Base-by-base conservation (phyloP, 768 basidiomycete species). In the Russula olivacea region DNA sequence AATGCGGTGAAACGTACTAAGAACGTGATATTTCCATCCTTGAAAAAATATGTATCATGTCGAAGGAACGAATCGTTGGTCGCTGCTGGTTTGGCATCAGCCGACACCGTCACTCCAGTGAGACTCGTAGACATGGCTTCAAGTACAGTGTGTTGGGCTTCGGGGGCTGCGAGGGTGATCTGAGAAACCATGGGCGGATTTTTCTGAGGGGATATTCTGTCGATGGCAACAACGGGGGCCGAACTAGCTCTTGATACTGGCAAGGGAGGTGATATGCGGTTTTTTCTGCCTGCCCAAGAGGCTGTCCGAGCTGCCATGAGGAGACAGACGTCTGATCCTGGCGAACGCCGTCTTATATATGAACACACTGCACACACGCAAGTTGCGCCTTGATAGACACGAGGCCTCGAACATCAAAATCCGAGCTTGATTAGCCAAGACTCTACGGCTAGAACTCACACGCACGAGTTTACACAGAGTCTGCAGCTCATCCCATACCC, bases 1-100 rank as follows among this genome's bases (percentile, higher is more conserved):
- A 19, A 25, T 40, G 21, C 1, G 36, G 32, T 8, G 5, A 9
- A 0, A 28, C 66, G 32, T 17, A 67, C 66, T 9, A 61, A 40
- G 53, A 67, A 66, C 4, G 60, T 67, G 12, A 65, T 41, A 25
- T 61, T 67, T 38, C 66, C 64, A 30, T 65, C 66, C 47, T 45
- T 61, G 32, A 67, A 66, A 23, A 50, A 67, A 17, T 56, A 66
- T 17, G 19, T 51, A 2, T 56, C 49, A 40, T 67, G 64, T 15
- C 11, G 34, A 21, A 43, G 9, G 21, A 58, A 64, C 14, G 63
- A 51, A 10, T 54, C 48, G 8, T 64, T 58, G 10, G 30, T n/a
- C n/a, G n/a, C 9, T 12, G 17, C n/a, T 17, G 36, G 32, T 15
- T 25, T 30, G 30, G 28, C 25, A 10, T 28, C 51, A 9, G 19